phyloP scores from a whole-genome alignment of 805 yeast genomes.

The Yamadazyma laniorum region DNA sequence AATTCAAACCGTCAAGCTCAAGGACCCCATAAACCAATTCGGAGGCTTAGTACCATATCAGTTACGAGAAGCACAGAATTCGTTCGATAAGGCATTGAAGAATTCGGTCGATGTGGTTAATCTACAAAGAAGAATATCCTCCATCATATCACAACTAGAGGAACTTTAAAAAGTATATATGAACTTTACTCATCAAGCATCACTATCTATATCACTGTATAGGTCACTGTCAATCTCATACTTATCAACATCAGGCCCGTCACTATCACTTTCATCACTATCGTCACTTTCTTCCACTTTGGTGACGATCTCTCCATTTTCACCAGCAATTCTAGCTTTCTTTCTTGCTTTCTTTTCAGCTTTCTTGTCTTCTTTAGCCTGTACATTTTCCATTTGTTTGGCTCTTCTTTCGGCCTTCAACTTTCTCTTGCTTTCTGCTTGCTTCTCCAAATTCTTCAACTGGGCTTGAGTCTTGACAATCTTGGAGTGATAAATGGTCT shows the following conservation, averaged over 20 bases:
- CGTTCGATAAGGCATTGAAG: slow-evolving; percentile 32
- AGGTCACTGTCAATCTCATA: slow-evolving; percentile 53
- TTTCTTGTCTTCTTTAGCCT: slow-evolving; percentile 69
- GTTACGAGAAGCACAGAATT: slow-evolving; percentile 5
- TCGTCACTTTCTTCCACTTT: slow-evolving; percentile 24
- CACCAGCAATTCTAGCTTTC: slow-evolving; percentile 47
- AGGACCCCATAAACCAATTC: slow-evolving; percentile 45
- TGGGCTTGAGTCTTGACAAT: slow-evolving; percentile 65
- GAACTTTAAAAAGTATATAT: no score
- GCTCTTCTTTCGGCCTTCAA: slow-evolving; percentile 70
- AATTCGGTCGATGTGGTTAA: slow-evolving; percentile 21
- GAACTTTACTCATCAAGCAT: background rate
- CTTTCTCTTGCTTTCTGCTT: slow-evolving; percentile 59
- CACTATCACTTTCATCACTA: slow-evolving; percentile 18
- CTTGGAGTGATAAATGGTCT: slow-evolving; percentile 77
- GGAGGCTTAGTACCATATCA: slow-evolving; percentile 40
- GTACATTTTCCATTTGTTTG: slow-evolving; percentile 76
- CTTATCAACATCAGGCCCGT: slow-evolving; percentile 38
- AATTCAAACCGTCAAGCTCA: slow-evolving; percentile 2
- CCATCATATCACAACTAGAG: slow-evolving; percentile 14
- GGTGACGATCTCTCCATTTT: slow-evolving; percentile 20
- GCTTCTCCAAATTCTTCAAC: slow-evolving; percentile 57
- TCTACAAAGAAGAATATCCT: slow-evolving; percentile 19
- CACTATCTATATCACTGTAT: slow-evolving; percentile 29
- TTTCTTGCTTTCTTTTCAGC: slow-evolving; percentile 71